A percentile compares a stretch with the other conserved stretches of the same genome.
These are phyloP conservation scores for Akebia trifoliata DNA, from an alignment of 164 flowering plant species.

Conservation along the genomic window DNA sequence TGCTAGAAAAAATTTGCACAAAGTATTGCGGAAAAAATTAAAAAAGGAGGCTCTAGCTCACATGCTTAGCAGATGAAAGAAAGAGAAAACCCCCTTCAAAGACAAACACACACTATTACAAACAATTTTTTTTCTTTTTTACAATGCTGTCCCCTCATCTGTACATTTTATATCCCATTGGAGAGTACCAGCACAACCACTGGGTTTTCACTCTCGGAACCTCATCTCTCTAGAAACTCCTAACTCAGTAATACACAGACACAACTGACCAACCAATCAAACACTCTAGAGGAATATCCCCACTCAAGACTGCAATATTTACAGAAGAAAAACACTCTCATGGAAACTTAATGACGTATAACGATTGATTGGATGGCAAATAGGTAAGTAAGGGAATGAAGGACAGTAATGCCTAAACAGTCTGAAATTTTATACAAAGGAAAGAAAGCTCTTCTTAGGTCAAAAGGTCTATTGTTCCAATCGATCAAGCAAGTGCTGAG, in stretches of 20 bases:
- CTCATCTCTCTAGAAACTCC: slow-evolving; percentile 7
- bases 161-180: background rate
- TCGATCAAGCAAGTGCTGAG: slow-evolving; percentile 21
- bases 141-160: background rate
- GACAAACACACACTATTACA: background rate
- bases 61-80: too few species aligned
- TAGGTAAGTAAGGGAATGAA: background rate
- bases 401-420: background rate
- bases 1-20: too few species aligned
- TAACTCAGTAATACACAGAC: slow-evolving; percentile 4
- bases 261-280: slow-evolving; percentile 1
- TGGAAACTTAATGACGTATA: background rate
- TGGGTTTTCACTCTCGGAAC: too few species aligned
- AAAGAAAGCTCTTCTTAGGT: slow-evolving; percentile 2
- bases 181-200: background rate
- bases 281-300: background rate
- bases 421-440: background rate
- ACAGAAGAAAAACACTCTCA: slow-evolving; percentile 3
- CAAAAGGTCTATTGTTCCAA: background rate
- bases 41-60: too few species aligned
- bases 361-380: background rate
- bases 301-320: slow-evolving; percentile 4
- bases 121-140: too few species aligned
- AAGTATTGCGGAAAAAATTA: too few species aligned
- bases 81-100: background rate